Percentiles rank a stretch among this genome's conserved stretches.
Conservation (phyloP, 768 basidiomycete genomes). For the Collybia sordida region DNA sequence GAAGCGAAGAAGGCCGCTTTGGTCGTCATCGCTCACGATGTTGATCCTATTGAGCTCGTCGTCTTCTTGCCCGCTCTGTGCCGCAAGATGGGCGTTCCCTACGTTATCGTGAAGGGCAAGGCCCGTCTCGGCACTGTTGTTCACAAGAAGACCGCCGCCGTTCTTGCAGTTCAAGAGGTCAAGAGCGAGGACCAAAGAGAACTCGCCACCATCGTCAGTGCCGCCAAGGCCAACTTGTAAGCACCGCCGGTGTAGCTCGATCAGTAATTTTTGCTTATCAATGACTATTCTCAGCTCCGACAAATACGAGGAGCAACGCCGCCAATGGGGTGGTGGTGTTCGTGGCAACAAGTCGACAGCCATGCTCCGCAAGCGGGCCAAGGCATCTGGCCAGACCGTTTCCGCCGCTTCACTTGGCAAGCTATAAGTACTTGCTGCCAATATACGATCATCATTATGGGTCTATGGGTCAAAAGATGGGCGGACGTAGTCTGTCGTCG, state of each 20-base stretch:
- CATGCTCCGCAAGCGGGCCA: slow-evolving; percentile 92
- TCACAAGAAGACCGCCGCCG: slow-evolving; percentile 97
- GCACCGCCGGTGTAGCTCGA: slow-evolving; percentile 27
- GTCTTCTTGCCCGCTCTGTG: slow-evolving; percentile 98
- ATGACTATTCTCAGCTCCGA: slow-evolving; percentile 53
- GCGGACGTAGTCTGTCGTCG: slow-evolving; percentile 4
- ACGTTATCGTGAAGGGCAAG: slow-evolving; percentile 98
- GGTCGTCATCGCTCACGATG: slow-evolving; percentile 95
- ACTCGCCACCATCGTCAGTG: slow-evolving; percentile 87
- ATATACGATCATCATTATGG: slow-evolving; percentile 1
- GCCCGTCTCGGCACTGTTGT: slow-evolving; percentile 97
- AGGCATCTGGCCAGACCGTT: slow-evolving; percentile 76
- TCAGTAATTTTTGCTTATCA: slow-evolving; percentile 1
- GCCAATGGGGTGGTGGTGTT: slow-evolving; percentile 94
- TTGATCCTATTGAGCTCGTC: slow-evolving; percentile 99
- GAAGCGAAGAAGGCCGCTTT: slow-evolving; percentile 98
- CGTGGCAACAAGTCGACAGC: slow-evolving; percentile 94
- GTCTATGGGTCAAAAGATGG: slow-evolving; percentile 12
- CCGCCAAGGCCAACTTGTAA: slow-evolving; percentile 96
- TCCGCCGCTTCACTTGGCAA: slow-evolving; percentile 58
- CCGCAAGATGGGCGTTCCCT: slow-evolving; percentile 99
- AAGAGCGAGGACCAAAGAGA: slow-evolving; percentile 93
- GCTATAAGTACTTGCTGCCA: slow-evolving; percentile 45
- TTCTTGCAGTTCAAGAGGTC: slow-evolving; percentile 91
- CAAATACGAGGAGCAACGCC: slow-evolving; percentile 90